A percentile compares a stretch with the other conserved stretches of the same genome.
These are phyloP conservation scores for Proliferodiscus dingleyae DNA, from an alignment of 2,329 filamentous ascomycete species.

Conservation along the genomic window DNA sequence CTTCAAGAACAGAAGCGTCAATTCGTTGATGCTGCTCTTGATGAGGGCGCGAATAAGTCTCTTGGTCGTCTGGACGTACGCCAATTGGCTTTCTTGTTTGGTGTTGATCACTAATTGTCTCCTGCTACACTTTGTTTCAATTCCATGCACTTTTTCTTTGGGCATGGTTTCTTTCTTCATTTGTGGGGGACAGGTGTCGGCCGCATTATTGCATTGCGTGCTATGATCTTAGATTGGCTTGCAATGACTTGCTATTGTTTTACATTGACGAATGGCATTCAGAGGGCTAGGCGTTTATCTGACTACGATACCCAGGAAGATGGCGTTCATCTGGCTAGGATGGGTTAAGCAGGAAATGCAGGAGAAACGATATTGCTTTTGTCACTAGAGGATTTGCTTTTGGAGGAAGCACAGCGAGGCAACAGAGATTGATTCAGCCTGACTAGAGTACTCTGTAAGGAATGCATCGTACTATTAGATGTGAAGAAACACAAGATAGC, in stretches of 20 bases:
- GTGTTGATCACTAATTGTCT: conserved; percentile 12
- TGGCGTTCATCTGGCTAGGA: not conserved
- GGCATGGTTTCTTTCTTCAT: not conserved
- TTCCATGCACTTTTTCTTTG: not conserved
- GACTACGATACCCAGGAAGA: not conserved
- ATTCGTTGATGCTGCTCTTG: conserved; percentile 73
- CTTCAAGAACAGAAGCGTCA: conserved; percentile 75
- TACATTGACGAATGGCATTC: not conserved
- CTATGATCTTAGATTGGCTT: not conserved
- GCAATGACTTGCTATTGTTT: not conserved
- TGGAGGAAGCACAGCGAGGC: too few species aligned
- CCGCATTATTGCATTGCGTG: too few species aligned
- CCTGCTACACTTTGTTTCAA: not conserved
- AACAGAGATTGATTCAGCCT: too few species aligned
- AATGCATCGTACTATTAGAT: too few species aligned
- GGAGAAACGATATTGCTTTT: too few species aligned
- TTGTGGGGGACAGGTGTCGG: not conserved
- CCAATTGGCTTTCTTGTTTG: conserved; percentile 28
- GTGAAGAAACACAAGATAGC: too few species aligned
- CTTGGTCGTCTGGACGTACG: conserved; percentile 54
- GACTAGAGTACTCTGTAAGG: too few species aligned
- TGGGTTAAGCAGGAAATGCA: not conserved
- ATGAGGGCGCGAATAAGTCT: conserved; percentile 64
- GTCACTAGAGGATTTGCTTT: too few species aligned
- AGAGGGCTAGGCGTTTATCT: not conserved